Conservation (phyloP, 768 basidiomycete genomes). For the Butyriboletus loyo region DNA sequence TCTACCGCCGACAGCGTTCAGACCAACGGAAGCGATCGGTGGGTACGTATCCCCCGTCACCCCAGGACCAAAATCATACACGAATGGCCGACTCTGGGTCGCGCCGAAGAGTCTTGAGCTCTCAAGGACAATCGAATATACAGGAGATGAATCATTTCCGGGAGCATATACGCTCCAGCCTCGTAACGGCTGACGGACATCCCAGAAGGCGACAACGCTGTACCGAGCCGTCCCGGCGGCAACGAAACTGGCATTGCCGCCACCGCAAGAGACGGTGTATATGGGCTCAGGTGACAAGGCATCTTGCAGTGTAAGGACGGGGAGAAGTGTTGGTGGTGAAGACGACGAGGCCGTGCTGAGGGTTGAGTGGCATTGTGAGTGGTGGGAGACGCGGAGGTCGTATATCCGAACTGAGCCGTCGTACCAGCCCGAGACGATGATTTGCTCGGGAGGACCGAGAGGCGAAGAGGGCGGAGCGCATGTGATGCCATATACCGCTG, state of each 20-base stretch:
- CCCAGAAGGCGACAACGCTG: conserved; percentile 79
- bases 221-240: conserved; percentile 78
- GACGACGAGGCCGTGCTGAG: conserved; percentile 1
- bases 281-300: conserved; percentile 71
- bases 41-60: conserved; percentile 57
- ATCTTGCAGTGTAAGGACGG: conserved; percentile 61
- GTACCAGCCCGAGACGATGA: conserved; percentile 79
- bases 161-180: conserved; percentile 84
- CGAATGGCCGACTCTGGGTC: conserved; percentile 73
- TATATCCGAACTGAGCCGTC: conserved; percentile 72
- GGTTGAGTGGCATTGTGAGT: conserved; percentile 7
- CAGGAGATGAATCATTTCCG: conserved; percentile 74
- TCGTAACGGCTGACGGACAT: conserved; percentile 54
- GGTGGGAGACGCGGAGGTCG: conserved; percentile 57
- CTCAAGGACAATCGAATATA: conserved; percentile 72
- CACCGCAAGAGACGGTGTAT: conserved; percentile 73
- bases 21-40: conserved; percentile 19
- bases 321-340: conserved; percentile 41
- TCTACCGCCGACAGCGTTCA: conserved; percentile 23
- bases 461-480: conserved; percentile 58
- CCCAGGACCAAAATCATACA: conserved; percentile 75
- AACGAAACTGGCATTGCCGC: conserved; percentile 61
- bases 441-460: conserved; percentile 68
- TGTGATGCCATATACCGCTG: conserved; percentile 74
- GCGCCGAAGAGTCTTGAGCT: conserved; percentile 77